Percentiles rank a stretch among this genome's conserved stretches.
phyloP scores from a whole-genome alignment of 306 rosid species.

The Erythrophleum fordii region DNA sequence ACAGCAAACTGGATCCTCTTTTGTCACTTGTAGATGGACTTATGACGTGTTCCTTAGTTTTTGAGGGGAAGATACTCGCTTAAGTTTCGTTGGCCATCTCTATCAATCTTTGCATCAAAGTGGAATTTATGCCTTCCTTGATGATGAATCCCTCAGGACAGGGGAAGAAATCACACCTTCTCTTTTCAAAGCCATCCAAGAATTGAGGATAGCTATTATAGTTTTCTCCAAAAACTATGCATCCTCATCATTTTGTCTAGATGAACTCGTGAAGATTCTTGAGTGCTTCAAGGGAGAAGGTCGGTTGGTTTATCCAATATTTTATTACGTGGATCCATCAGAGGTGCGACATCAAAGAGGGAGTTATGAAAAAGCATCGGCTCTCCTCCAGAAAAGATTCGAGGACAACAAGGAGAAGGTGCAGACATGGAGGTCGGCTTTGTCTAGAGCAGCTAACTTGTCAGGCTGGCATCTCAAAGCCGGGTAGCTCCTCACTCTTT shows the following conservation, averaged over 20 bases:
- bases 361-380: background rate
- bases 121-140: too few species aligned
- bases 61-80: too few species aligned
- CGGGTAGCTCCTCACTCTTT: background rate
- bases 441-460: background rate
- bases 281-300: background rate
- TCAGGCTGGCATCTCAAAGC: conserved; percentile 1
- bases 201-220: too few species aligned
- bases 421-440: background rate
- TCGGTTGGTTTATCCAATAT: background rate
- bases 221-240: background rate
- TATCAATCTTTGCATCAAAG: too few species aligned
- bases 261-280: background rate
- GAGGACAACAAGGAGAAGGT: background rate
- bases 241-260: background rate
- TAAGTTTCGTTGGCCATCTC: too few species aligned
- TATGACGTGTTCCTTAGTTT: too few species aligned
- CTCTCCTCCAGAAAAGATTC: too few species aligned
- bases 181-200: too few species aligned
- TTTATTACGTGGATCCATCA: conserved; percentile 3
- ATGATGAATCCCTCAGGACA: too few species aligned
- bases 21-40: too few species aligned
- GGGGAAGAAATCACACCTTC: too few species aligned
- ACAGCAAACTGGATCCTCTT: too few species aligned
- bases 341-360: background rate